These are phyloP conservation scores for Boletus pseudo-olivaceus DNA, from an alignment of 768 basidiomycete species.

Conservation along the genomic window DNA sequence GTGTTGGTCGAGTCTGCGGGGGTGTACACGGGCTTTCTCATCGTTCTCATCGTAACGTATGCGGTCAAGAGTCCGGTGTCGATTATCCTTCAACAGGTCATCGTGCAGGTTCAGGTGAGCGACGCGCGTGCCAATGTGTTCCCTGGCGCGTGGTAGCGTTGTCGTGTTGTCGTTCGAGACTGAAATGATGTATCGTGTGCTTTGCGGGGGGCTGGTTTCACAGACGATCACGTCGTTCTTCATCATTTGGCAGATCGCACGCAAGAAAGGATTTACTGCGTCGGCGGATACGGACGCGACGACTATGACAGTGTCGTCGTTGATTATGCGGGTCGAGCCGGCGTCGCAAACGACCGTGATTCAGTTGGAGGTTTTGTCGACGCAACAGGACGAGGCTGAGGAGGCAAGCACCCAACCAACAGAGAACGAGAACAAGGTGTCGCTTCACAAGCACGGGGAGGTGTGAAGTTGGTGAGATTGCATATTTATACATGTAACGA, in stretches of 20 bases:
- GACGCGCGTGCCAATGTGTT: neutral
- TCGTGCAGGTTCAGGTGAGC: conserved; percentile 7
- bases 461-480: neutral
- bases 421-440: neutral
- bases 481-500: no score
- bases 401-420: neutral
- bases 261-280: conserved; percentile 33
- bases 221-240: conserved; percentile 39
- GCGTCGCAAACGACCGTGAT: neutral
- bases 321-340: neutral
- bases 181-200: neutral
- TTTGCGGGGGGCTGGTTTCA: neutral
- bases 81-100: conserved; percentile 34
- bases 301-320: neutral
- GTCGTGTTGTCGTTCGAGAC: neutral
- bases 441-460: neutral
- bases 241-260: conserved; percentile 38
- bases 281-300: neutral
- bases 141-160: neutral
- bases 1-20: conserved; percentile 45
- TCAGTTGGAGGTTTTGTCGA: neutral
- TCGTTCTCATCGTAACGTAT: conserved; percentile 42
- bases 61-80: conserved; percentile 38
- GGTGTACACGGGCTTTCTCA: conserved; percentile 39
- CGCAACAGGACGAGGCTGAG: neutral